Evolutionary conservation across 345 rosid genomes (phyloP), one percentile per base, ranked within the genome.

Genomic region (Salix exigua): DNA sequence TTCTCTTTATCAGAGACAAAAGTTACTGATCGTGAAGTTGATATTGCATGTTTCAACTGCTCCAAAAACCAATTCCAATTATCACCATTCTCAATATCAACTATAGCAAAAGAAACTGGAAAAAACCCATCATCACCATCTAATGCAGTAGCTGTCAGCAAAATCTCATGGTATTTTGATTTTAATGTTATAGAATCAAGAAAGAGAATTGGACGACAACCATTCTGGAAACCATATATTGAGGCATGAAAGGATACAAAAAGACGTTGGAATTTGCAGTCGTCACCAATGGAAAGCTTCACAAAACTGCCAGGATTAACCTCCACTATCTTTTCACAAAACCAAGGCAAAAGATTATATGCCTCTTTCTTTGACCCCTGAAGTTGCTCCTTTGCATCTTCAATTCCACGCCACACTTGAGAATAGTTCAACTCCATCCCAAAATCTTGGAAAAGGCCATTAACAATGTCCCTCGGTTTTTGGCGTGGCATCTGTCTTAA

Each of bases 41-140:
- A 86, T 55, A 91, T 40, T n/a, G 87, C 89, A 64, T 87, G 79
- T 79, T 72, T 89, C 79, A 93, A 73, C 81, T 89, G 89, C 87
- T 86, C 92, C 79, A 91, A 82, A 82, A 95, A 95, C 98, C 97
- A 91, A 58, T 66, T 86, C 99, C 99, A 95, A 66, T 82, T 91
- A 50, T 86, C 93, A 35, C 88, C 84, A 69, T 88, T 85, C 83
- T 95, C 99, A 70, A 84, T 64, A 81, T 93, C 98, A 33, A 91
- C 96, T 21, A 95, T 38, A 76, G 97, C 93, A 73, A 88, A 81
- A 72, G 99, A 89, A 84, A 95, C 88, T 5, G 94, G 99, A 81
- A 89, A 90, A 81, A 83, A 70, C 25, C 84, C 86, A 73, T 93
- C 96, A 74, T 93, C 90, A 37, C 95, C 99, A 87, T 95, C 99